Conservation (phyloP, 1,284 basidiomycete species). For the Fomitopsis palustris region DNA sequence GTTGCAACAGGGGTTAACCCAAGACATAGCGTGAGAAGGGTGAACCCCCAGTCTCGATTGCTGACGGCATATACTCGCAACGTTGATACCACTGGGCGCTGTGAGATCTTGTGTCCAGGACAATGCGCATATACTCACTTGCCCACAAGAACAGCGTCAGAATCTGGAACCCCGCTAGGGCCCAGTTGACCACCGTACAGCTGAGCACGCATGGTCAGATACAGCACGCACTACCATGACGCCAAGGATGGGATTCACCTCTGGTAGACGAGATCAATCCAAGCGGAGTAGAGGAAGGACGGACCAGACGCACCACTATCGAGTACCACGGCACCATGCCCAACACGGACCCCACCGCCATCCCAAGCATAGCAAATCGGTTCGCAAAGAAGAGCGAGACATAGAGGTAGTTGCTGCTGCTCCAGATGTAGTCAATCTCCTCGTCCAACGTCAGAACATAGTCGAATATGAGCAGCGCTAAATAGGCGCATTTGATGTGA, state of each 20-base stretch:
- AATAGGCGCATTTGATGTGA: too few species aligned
- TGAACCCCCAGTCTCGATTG: slow-evolving; percentile 2
- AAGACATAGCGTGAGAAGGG: background rate
- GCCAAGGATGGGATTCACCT: too few species aligned
- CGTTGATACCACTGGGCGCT: background rate
- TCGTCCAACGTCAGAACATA: background rate
- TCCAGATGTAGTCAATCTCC: background rate
- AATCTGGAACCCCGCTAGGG: background rate
- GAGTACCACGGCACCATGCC: background rate
- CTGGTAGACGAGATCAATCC: background rate
- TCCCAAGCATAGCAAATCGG: background rate
- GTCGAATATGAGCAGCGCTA: slow-evolving; percentile 6
- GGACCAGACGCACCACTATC: background rate
- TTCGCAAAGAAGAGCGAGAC: background rate
- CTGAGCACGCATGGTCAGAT: too few species aligned
- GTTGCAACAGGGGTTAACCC: background rate
- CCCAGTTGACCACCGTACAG: background rate
- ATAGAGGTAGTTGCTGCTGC: background rate
- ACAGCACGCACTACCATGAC: too few species aligned
- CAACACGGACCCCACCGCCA: background rate
- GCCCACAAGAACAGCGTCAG: background rate
- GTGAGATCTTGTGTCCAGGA: background rate
- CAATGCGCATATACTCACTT: background rate
- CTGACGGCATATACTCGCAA: slow-evolving; percentile 6
- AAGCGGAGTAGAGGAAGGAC: background rate